Conservation (phyloP, 495 filamentous ascomycete species). For the Geoglossum glabrum region DNA sequence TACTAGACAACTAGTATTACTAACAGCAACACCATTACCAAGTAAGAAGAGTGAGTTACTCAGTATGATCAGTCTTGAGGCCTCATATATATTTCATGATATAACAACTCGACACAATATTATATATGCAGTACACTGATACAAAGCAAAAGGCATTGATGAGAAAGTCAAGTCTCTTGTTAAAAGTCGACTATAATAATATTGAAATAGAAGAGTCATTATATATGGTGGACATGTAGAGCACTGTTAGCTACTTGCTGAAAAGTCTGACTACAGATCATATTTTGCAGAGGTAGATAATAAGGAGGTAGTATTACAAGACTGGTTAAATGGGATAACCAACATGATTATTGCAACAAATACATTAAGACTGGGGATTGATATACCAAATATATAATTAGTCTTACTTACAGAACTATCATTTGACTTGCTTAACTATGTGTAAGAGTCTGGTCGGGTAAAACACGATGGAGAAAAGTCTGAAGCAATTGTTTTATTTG, state of each 20-base stretch:
- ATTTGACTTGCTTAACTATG: background rate
- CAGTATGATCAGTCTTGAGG: background rate
- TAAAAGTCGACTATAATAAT: background rate
- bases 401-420: background rate
- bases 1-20: background rate
- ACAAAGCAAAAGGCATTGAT: background rate
- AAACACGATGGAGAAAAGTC: background rate
- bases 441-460: background rate
- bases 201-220: background rate
- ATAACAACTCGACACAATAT: background rate
- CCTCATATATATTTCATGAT: background rate
- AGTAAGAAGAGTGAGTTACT: background rate
- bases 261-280: background rate
- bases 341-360: background rate
- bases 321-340: background rate
- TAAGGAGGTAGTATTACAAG: background rate
- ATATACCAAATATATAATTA: background rate
- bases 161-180: background rate
- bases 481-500: background rate
- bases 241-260: background rate
- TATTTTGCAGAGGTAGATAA: background rate
- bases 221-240: background rate
- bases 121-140: background rate
- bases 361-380: background rate
- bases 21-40: conserved; percentile 3